Evolutionary conservation across 805 yeast genomes (phyloP).

Genomic region (Clavispora vitiphila): DNA sequence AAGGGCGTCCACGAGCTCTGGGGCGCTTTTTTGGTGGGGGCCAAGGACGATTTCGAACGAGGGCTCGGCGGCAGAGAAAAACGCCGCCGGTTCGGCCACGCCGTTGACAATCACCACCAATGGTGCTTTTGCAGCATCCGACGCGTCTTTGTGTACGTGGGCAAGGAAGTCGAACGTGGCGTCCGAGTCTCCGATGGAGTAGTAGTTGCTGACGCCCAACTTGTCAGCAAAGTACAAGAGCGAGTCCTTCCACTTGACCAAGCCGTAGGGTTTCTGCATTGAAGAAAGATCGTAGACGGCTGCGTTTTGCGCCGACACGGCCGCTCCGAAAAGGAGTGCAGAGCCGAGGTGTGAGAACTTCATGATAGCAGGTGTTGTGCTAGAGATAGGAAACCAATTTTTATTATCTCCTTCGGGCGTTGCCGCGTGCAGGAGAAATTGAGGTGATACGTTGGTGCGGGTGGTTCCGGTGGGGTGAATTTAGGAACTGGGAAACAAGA

Average conservation of each 20-base stretch:
- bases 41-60: not conserved
- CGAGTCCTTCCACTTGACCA: conserved; percentile 23
- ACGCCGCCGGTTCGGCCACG: conserved; percentile 28
- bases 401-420: conserved; percentile 5
- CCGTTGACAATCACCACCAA: conserved; percentile 40
- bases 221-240: conserved; percentile 42
- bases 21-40: conserved; percentile 4
- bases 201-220: conserved; percentile 35
- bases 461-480: not conserved
- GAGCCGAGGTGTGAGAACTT: conserved; percentile 13
- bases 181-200: conserved; percentile 25
- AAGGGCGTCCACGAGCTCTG: conserved; percentile 10
- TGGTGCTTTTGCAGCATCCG: conserved; percentile 18
- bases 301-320: conserved; percentile 10
- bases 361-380: conserved; percentile 7
- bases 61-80: conserved; percentile 14
- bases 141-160: conserved; percentile 8
- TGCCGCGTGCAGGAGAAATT: conserved; percentile 6
- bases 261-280: not conserved
- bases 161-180: conserved; percentile 25
- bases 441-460: not conserved
- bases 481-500: no score
- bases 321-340: conserved; percentile 8
- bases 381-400: not conserved
- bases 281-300: conserved; percentile 15